phyloP scores from a whole-genome alignment of 441 rosid genomes.

The Kokia cookei region DNA sequence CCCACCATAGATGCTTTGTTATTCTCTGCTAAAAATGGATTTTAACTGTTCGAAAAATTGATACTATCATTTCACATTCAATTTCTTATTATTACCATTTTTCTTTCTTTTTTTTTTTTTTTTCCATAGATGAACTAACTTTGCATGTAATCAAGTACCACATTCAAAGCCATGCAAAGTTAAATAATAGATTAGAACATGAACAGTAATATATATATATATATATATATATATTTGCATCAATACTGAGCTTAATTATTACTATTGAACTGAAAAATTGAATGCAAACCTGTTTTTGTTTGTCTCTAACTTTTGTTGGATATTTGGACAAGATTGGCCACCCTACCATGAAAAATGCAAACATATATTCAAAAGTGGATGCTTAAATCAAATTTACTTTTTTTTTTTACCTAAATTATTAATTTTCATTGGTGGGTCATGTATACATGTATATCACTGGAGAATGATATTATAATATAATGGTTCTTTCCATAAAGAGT shows the following conservation, averaged over 20 bases:
- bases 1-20: background rate
- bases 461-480: background rate
- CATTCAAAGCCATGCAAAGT: background rate
- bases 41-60: background rate
- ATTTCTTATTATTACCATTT: background rate
- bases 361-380: slow-evolving; percentile 6
- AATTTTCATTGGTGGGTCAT: background rate
- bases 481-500: background rate
- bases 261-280: background rate
- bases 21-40: background rate
- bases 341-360: background rate
- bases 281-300: background rate
- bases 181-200: too few relatives aligned
- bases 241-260: background rate
- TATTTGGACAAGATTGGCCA: slow-evolving; percentile 12
- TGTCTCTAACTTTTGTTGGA: background rate
- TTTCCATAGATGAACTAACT: background rate
- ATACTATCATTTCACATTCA: background rate
- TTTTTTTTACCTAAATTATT: background rate
- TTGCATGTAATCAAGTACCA: background rate
- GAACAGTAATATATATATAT: too few relatives aligned
- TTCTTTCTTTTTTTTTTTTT: too few relatives aligned
- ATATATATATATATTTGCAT: too few relatives aligned
- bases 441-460: background rate
- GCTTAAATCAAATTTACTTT: background rate